Conservation (phyloP, 1,139 yeast genomes). For the Protomyces inouyei region DNA sequence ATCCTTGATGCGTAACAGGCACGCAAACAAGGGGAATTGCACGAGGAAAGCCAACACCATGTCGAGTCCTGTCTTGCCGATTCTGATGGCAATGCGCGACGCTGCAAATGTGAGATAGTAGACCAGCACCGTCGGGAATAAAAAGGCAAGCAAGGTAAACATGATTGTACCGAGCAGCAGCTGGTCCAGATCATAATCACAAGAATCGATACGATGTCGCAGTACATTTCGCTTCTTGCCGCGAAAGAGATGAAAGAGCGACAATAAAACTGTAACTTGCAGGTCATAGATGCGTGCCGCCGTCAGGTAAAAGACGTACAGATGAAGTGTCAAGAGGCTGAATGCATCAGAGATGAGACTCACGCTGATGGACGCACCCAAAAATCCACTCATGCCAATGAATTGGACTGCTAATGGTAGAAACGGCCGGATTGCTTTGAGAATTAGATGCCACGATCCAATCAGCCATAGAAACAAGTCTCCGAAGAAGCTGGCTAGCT, state of each 20-base stretch:
- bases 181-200: conserved; percentile 78
- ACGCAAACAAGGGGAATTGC: conserved; percentile 80
- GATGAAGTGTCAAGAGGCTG: conserved; percentile 62
- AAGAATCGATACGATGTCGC: conserved; percentile 81
- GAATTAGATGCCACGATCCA: conserved; percentile 53
- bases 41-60: conserved; percentile 61
- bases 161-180: conserved; percentile 79
- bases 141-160: conserved; percentile 70
- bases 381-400: conserved; percentile 46
- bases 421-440: conserved; percentile 37
- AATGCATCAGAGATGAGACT: conserved; percentile 63
- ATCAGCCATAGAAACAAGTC: conserved; percentile 83
- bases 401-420: conserved; percentile 39
- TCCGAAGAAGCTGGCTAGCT: conserved; percentile 78
- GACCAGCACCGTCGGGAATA: conserved; percentile 82
- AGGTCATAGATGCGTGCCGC: conserved; percentile 73
- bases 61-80: conserved; percentile 54
- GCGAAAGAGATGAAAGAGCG: conserved; percentile 77
- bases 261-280: conserved; percentile 62
- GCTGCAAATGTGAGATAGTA: conserved; percentile 73
- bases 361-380: conserved; percentile 59
- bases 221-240: conserved; percentile 85
- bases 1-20: conserved; percentile 73
- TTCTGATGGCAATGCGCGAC: conserved; percentile 52
- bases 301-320: conserved; percentile 70